phyloP scores from a whole-genome alignment of 106 monocot species.

The Dendrobium officinale region DNA sequence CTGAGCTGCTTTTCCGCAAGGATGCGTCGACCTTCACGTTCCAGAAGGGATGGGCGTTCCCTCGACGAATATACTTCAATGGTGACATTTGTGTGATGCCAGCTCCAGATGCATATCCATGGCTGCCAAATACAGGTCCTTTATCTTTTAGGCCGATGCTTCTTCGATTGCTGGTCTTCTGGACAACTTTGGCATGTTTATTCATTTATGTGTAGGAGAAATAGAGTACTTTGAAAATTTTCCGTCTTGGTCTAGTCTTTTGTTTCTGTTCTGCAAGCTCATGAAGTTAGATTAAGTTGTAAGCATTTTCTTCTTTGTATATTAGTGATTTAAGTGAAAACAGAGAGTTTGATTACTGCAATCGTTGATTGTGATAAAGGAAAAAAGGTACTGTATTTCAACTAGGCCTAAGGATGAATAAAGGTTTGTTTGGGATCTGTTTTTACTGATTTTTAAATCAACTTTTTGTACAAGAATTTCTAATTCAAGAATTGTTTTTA shows the following conservation, averaged over 20 bases:
- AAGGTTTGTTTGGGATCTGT: too few species aligned
- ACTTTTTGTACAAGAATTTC: too few species aligned
- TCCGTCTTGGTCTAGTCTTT: background rate
- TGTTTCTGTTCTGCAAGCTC: background rate
- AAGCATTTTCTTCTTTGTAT: background rate
- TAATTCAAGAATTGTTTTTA: too few species aligned
- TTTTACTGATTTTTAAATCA: too few species aligned
- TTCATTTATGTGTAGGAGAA: slow-evolving; percentile 14
- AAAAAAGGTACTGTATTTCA: background rate
- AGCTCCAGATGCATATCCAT: slow-evolving; percentile 76
- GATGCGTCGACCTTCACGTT: slow-evolving; percentile 59
- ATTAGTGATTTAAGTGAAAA: background rate
- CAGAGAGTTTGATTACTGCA: background rate
- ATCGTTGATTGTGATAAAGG: background rate
- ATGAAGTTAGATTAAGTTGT: background rate
- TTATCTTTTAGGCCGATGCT: slow-evolving; percentile 1
- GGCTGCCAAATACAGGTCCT: slow-evolving; percentile 55
- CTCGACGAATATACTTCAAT: slow-evolving; percentile 79
- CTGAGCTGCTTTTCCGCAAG: slow-evolving; percentile 69
- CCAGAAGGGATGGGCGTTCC: slow-evolving; percentile 88
- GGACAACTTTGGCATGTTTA: slow-evolving; percentile 23
- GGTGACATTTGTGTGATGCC: slow-evolving; percentile 90
- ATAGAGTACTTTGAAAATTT: background rate
- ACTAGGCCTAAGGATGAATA: background rate
- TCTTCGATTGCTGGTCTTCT: slow-evolving; percentile 20